Percentiles rank a stretch among this genome's conserved stretches.
Conservation (phyloP, 2,329 filamentous ascomycete genomes). For the Aplosporella prunicola region DNA sequence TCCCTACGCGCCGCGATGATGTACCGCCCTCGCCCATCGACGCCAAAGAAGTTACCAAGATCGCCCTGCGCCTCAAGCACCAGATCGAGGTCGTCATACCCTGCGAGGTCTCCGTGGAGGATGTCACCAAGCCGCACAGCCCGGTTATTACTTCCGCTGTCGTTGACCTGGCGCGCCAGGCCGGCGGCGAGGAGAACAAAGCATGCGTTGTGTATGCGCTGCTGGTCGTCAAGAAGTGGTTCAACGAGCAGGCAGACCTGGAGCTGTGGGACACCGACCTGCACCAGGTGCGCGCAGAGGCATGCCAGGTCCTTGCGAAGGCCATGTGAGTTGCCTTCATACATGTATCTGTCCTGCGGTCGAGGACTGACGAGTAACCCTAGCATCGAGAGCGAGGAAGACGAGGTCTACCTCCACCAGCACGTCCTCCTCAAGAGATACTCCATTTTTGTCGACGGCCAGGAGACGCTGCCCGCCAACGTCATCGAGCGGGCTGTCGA, state of each 20-base stretch:
- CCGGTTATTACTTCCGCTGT: constrained; percentile 74
- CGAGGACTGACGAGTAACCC: neutral
- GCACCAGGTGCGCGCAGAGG: constrained; percentile 65
- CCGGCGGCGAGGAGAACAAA: constrained; percentile 63
- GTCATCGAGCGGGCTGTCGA: constrained; percentile 92
- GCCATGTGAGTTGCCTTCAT: constrained; percentile 39
- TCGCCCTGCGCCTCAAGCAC: constrained; percentile 81
- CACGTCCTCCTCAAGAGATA: constrained; percentile 80
- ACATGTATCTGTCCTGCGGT: neutral
- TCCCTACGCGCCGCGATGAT: constrained; percentile 53
- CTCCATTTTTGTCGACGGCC: constrained; percentile 63
- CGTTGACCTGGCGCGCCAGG: constrained; percentile 68
- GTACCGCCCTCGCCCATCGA: constrained; percentile 58
- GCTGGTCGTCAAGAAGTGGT: constrained; percentile 65
- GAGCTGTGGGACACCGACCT: constrained; percentile 92
- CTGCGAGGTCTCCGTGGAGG: constrained; percentile 72
- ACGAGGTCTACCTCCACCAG: constrained; percentile 69
- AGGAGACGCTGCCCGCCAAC: constrained; percentile 67
- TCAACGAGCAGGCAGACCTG: constrained; percentile 63
- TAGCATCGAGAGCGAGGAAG: constrained; percentile 80
- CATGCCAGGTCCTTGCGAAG: constrained; percentile 91
- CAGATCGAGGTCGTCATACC: constrained; percentile 83
- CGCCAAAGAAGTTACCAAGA: constrained; percentile 73
- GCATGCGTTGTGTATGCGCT: constrained; percentile 79
- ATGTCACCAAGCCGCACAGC: constrained; percentile 73